Evolutionary conservation across 75 land plant genomes (phyloP).

Genomic region (Picea glauca): DNA sequence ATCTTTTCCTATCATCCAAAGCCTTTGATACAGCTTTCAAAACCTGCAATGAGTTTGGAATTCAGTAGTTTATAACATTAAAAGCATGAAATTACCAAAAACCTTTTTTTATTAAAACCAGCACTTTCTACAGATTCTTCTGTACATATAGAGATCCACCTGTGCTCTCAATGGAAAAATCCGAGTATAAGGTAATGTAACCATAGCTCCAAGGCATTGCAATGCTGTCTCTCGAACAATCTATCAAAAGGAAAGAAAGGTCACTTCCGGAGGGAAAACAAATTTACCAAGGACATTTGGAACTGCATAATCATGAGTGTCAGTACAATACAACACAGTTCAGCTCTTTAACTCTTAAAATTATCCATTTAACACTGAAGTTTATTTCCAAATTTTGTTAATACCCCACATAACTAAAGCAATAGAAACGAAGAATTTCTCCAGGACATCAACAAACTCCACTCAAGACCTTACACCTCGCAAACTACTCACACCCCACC

Average conservation of each 20-base stretch:
- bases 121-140: not conserved
- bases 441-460: too few relatives aligned
- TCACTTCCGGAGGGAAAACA: not conserved
- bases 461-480: too few relatives aligned
- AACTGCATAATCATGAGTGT: not conserved
- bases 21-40: constrained; percentile 49
- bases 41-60: constrained; percentile 37
- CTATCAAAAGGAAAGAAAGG: constrained; percentile 22
- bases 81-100: not conserved
- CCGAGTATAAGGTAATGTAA: constrained; percentile 57
- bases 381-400: not conserved
- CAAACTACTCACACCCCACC: too few relatives aligned
- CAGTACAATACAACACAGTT: not conserved
- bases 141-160: constrained; percentile 31
- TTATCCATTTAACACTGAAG: not conserved
- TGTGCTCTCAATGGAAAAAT: constrained; percentile 68
- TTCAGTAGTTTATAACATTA: not conserved
- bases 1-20: constrained; percentile 81
- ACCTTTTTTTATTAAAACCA: not conserved
- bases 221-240: constrained; percentile 82
- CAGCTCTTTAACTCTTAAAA: not conserved
- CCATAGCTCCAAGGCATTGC: constrained; percentile 77
- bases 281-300: not conserved
- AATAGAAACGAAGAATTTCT: too few relatives aligned
- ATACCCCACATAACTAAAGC: not conserved